Percentiles rank a stretch among this genome's conserved stretches.
These are phyloP conservation scores for Setaria viridis DNA, from an alignment of 202 grass and related monocot species.

Conservation along the genomic window DNA sequence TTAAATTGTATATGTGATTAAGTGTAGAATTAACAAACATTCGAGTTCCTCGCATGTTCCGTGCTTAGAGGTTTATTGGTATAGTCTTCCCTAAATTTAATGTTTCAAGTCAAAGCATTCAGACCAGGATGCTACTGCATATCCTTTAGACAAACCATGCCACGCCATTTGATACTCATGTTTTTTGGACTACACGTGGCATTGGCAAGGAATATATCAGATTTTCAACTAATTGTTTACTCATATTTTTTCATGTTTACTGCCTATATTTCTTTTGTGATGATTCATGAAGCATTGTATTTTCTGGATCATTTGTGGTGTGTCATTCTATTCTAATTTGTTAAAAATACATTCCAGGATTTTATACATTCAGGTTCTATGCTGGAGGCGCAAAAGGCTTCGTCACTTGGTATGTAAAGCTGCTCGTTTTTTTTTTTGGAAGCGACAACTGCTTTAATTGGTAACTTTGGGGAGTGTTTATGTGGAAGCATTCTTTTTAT, in stretches of 20 bases:
- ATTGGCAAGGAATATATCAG: conserved; percentile 10
- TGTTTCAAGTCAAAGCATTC: conserved; percentile 23
- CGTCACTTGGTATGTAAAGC: conserved; percentile 53
- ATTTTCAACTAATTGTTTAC: not conserved
- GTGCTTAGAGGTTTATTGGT: not conserved
- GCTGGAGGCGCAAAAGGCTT: conserved; percentile 38
- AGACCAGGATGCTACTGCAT: not conserved
- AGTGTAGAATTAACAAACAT: not conserved
- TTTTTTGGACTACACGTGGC: not conserved
- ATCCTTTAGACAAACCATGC: not conserved
- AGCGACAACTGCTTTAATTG: not conserved
- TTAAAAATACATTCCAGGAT: conserved; percentile 48
- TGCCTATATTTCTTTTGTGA: conserved; percentile 9
- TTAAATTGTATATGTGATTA: not conserved
- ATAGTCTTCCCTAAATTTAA: not conserved
- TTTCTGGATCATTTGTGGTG: conserved; percentile 22
- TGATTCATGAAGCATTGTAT: not conserved
- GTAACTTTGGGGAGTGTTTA: not conserved
- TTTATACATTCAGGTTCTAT: conserved; percentile 33
- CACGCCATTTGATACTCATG: conserved; percentile 1
- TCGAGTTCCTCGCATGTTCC: conserved; percentile 21
- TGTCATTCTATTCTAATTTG: not conserved
- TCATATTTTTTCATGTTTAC: not conserved
- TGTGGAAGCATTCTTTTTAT: not conserved
- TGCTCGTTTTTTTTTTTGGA: not conserved